phyloP scores from a whole-genome alignment of 345 rosid genomes.

The Aquilaria sinensis region DNA sequence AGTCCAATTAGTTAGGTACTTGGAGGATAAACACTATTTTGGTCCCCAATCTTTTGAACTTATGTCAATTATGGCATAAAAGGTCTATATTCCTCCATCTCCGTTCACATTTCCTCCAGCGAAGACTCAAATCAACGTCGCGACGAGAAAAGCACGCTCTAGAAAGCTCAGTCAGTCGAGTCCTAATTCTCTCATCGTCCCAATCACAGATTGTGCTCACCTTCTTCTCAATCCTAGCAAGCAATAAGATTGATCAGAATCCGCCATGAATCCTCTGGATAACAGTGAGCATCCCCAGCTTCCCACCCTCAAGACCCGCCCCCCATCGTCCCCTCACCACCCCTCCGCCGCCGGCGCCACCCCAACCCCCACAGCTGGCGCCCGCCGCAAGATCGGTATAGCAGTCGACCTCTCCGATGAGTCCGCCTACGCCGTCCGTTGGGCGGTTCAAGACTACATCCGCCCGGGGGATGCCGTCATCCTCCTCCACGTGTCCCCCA shows the following conservation, averaged over 20 bases:
- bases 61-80: too few relatives aligned
- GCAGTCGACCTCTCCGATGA: slow-evolving; percentile 93
- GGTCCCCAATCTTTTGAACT: too few relatives aligned
- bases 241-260: background rate
- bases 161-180: too few relatives aligned
- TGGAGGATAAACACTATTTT: too few relatives aligned
- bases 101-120: too few relatives aligned
- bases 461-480: slow-evolving; percentile 94
- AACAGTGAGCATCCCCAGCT: slow-evolving; percentile 47
- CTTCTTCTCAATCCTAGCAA: background rate
- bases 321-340: slow-evolving; percentile 43
- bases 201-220: background rate
- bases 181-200: too few relatives aligned
- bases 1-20: too few relatives aligned
- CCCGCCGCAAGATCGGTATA: slow-evolving; percentile 85
- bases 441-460: slow-evolving; percentile 85
- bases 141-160: too few relatives aligned
- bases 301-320: slow-evolving; percentile 75
- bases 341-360: slow-evolving; percentile 29
- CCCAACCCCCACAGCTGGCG: slow-evolving; percentile 77
- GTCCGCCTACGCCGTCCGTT: slow-evolving; percentile 74
- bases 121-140: too few relatives aligned
- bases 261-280: slow-evolving; percentile 11
- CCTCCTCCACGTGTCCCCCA: slow-evolving; percentile 95
- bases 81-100: too few relatives aligned